Percentiles rank a stretch among this genome's conserved stretches.
These are phyloP conservation scores for Nicotiana noctiflora DNA, from an alignment of 257 asterid genomes.

Conservation along the genomic window DNA sequence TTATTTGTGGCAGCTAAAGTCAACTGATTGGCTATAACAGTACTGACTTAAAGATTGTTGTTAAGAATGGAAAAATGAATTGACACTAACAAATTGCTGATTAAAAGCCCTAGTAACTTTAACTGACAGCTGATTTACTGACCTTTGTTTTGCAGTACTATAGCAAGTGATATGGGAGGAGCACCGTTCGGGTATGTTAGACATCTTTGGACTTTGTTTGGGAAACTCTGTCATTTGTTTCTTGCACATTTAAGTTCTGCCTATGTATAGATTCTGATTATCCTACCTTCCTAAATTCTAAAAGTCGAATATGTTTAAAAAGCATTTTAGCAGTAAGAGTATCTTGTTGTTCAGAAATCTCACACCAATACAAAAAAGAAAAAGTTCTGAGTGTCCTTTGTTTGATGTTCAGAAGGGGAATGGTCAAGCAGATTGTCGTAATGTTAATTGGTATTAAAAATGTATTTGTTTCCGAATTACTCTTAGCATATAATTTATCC, in stretches of 20 bases:
- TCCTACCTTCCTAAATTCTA: not conserved
- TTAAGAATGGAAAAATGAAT: not conserved
- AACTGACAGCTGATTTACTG: not conserved
- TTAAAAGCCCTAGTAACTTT: not conserved
- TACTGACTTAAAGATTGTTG: not conserved
- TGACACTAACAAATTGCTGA: not conserved
- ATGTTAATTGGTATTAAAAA: not conserved
- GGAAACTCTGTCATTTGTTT: not conserved
- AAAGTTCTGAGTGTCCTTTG: not conserved
- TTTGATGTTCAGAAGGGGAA: not conserved
- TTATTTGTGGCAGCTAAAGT: not conserved
- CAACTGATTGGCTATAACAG: not conserved
- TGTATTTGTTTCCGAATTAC: not conserved
- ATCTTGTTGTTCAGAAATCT: not conserved
- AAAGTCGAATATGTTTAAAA: not conserved
- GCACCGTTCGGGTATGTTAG: conserved; percentile 84
- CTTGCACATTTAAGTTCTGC: not conserved
- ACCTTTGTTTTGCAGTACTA: conserved; percentile 54
- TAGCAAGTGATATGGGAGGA: conserved; percentile 72
- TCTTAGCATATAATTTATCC: not conserved
- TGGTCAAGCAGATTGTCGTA: not conserved
- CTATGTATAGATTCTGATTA: not conserved
- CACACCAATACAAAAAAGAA: not conserved
- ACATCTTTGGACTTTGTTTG: not conserved
- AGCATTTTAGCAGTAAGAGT: not conserved